Conservation (phyloP, 768 basidiomycete species). For the Phylloporus scabripes region DNA sequence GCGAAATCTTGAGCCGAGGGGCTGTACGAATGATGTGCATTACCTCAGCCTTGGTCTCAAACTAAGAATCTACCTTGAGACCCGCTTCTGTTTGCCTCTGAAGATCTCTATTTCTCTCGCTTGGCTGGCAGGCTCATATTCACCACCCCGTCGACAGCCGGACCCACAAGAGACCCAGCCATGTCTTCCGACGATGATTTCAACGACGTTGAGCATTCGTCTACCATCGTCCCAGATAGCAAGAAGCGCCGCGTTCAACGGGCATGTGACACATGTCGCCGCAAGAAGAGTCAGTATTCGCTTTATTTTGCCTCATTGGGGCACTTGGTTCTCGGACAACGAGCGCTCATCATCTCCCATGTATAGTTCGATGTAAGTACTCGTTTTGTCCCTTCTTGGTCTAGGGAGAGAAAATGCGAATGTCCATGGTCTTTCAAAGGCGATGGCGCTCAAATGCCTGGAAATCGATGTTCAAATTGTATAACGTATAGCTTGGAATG, state of each 20-base stretch:
- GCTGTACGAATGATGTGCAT: too few species aligned
- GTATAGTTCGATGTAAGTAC: slow-evolving; percentile 22
- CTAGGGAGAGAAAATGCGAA: background rate
- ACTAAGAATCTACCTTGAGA: too few species aligned
- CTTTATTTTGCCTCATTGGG: background rate
- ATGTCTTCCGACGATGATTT: slow-evolving; percentile 62
- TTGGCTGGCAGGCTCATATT: too few species aligned
- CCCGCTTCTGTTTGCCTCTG: too few species aligned
- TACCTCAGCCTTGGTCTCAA: too few species aligned
- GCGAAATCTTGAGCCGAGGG: too few species aligned
- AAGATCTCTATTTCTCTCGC: too few species aligned
- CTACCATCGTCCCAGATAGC: slow-evolving; percentile 28
- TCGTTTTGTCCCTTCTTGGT: background rate
- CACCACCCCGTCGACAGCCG: too few species aligned
- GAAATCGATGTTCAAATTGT: slow-evolving; percentile 55
- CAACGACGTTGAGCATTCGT: slow-evolving; percentile 39
- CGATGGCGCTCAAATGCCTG: slow-evolving; percentile 56
- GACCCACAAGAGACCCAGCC: too few species aligned
- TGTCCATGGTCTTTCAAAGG: slow-evolving; percentile 29
- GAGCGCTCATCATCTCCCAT: background rate
- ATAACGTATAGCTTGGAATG: slow-evolving; percentile 43
- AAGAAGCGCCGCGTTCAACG: slow-evolving; percentile 74
- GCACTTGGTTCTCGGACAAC: background rate
- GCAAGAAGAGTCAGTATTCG: slow-evolving; percentile 68
- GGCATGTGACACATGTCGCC: slow-evolving; percentile 77